Percentiles rank a stretch among this genome's conserved stretches.
phyloP scores from a whole-genome alignment of 164 flowering plant species.

The Sedum album region DNA sequence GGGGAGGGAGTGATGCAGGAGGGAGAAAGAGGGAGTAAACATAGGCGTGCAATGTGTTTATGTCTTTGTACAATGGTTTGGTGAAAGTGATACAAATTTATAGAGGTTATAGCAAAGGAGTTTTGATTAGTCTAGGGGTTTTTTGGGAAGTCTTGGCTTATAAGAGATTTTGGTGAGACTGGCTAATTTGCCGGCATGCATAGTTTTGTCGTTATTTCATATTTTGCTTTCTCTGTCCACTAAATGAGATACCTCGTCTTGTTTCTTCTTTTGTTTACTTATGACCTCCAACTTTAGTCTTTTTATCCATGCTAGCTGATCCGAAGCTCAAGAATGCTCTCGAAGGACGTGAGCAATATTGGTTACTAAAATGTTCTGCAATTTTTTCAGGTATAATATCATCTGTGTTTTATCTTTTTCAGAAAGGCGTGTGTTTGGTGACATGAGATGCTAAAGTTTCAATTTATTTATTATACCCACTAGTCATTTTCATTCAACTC shows the following conservation, averaged over 20 bases:
- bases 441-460: neutral
- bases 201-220: neutral
- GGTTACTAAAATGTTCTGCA: neutral
- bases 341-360: neutral
- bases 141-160: neutral
- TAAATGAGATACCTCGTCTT: slow-evolving; percentile 4
- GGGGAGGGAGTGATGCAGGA: neutral
- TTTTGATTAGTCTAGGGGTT: neutral
- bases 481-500: neutral
- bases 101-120: neutral
- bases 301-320: neutral
- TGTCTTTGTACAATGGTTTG: neutral
- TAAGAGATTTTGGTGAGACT: neutral
- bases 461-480: neutral
- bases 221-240: slow-evolving; percentile 3
- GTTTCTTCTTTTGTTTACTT: slow-evolving; percentile 5
- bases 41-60: neutral
- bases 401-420: neutral
- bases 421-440: neutral
- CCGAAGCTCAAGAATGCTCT: neutral
- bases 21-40: neutral
- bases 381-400: neutral
- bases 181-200: neutral
- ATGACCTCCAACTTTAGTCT: neutral
- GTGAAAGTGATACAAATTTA: neutral